Evolutionary conservation across 2,329 filamentous ascomycete species (phyloP).

Genomic region (Ophiocordyceps camponoti-floridani): DNA sequence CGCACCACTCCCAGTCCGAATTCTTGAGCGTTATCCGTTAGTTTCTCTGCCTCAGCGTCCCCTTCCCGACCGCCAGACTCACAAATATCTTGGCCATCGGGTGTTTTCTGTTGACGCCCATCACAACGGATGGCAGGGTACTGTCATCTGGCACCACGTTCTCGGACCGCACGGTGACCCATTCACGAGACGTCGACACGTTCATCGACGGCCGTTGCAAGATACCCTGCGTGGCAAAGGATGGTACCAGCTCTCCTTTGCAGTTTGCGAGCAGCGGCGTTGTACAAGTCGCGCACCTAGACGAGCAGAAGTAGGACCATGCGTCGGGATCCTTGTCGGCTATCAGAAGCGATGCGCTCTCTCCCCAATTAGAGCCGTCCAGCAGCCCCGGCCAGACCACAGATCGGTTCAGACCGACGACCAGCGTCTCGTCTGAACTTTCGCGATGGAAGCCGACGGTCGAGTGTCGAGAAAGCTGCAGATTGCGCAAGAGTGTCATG

Average conservation of each 20-base stretch:
- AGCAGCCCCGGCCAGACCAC: not conserved
- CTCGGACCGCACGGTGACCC: not conserved
- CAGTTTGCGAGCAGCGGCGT: not conserved
- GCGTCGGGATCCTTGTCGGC: not conserved
- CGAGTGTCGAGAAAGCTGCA: not conserved
- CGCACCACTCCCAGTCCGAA: not conserved
- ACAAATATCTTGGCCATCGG: not conserved
- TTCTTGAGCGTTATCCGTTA: not conserved
- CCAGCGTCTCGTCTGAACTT: not conserved
- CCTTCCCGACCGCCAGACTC: too few relatives aligned
- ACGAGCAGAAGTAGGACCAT: not conserved
- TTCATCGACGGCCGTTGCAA: not conserved
- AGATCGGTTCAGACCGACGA: not conserved
- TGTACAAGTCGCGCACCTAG: not conserved
- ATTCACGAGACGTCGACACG: not conserved
- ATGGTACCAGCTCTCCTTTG: not conserved
- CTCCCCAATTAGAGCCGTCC: not conserved
- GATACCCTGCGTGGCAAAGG: not conserved
- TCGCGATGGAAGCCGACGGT: not conserved
- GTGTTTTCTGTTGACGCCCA: not conserved
- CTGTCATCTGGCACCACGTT: not conserved
- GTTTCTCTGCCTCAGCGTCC: not conserved
- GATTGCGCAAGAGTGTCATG: not conserved
- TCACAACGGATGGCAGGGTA: too few relatives aligned
- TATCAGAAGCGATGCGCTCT: too few relatives aligned